Evolutionary conservation across 352 stramenopile genomes (phyloP).

Genomic region (Phytophthora pini): DNA sequence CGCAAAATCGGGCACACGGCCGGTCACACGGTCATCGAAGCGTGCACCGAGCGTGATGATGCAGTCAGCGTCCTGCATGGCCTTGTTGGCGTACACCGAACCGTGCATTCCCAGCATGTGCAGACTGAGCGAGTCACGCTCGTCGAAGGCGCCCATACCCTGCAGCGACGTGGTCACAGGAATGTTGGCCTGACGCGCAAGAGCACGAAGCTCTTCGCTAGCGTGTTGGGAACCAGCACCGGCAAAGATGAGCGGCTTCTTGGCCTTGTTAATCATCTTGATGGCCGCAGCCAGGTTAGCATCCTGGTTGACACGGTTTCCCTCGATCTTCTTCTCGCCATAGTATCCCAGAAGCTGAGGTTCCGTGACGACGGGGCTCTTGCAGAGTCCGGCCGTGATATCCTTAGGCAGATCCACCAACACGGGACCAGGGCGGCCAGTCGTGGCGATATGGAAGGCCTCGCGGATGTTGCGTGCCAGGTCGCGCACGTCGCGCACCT

Average conservation of each 20-base stretch:
- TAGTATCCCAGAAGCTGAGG: conserved; percentile 88
- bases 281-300: conserved; percentile 71
- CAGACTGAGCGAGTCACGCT: conserved; percentile 93
- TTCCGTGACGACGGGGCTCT: conserved; percentile 70
- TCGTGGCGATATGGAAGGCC: conserved; percentile 95
- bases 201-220: conserved; percentile 88
- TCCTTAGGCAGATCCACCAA: conserved; percentile 97
- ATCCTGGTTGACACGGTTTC: conserved; percentile 85
- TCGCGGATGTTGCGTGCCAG: conserved; percentile 95
- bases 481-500: conserved; percentile 96
- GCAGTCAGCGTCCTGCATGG: conserved; percentile 95
- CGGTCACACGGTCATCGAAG: conserved; percentile 97
- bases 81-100: conserved; percentile 96
- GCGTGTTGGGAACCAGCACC: conserved; percentile 91
- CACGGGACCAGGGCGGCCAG: conserved; percentile 93
- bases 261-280: conserved; percentile 93
- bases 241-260: conserved; percentile 96
- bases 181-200: conserved; percentile 94
- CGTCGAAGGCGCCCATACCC: conserved; percentile 94
- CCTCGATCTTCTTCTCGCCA: conserved; percentile 80
- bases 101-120: conserved; percentile 98
- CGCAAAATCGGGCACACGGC: conserved; percentile 93
- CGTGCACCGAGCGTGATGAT: conserved; percentile 94
- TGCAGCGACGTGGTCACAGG: conserved; percentile 95
- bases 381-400: conserved; percentile 87